These are phyloP conservation scores for Ormosia emarginata DNA, from an alignment of 306 rosid genomes.

Conservation along the genomic window DNA sequence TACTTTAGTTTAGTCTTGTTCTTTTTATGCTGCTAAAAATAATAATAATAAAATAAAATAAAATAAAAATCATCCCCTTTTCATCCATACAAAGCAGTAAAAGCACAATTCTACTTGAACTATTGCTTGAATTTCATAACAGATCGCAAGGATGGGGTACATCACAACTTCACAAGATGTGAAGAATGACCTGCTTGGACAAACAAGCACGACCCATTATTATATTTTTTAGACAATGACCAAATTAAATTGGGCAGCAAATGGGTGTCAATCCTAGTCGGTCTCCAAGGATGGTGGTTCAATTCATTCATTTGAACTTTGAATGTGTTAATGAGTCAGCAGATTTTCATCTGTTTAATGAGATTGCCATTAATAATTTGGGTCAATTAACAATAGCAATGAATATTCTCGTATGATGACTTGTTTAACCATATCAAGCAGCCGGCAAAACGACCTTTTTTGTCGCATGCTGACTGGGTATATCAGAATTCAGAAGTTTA, in stretches of 20 bases:
- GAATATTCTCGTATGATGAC: neutral
- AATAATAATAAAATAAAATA: too few relatives aligned
- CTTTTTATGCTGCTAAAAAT: too few relatives aligned
- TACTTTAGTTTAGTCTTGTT: too few relatives aligned
- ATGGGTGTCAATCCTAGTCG: neutral
- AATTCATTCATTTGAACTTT: neutral
- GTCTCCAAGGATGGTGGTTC: neutral
- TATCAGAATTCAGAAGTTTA: neutral
- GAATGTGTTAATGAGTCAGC: neutral
- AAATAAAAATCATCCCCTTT: too few relatives aligned
- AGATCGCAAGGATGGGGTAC: neutral
- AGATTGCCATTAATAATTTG: neutral
- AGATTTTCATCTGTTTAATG: neutral
- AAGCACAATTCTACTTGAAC: neutral
- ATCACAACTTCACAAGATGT: neutral
- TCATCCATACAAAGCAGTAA: too few relatives aligned
- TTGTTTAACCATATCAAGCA: neutral
- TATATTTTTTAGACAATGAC: neutral
- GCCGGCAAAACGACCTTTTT: neutral
- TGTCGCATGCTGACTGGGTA: neutral
- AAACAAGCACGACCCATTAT: neutral
- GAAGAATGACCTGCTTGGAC: neutral
- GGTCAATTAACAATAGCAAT: neutral
- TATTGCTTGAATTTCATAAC: neutral
- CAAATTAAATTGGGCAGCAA: neutral